Conservation (phyloP, 208 protist genomes). For the Crithidia bombi region DNA sequence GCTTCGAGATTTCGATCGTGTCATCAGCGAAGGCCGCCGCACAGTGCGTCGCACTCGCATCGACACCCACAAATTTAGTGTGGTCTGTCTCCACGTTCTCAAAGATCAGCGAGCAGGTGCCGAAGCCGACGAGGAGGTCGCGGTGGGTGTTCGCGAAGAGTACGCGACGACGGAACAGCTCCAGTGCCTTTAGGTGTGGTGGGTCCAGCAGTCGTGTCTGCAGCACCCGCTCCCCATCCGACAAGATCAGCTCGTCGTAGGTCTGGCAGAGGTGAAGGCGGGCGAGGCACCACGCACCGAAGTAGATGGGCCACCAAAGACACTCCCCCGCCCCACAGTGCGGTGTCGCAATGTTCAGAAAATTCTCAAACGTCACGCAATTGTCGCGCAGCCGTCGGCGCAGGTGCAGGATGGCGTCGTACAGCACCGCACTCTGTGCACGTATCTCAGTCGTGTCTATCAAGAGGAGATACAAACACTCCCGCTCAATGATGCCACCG, state of each 20-base stretch:
- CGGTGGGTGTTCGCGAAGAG: slow-evolving; percentile 76
- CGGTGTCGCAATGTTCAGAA: slow-evolving; percentile 66
- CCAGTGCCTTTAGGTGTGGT: slow-evolving; percentile 48
- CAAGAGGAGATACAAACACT: slow-evolving; percentile 66
- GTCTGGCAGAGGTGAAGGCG: slow-evolving; percentile 44
- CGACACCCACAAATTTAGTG: slow-evolving; percentile 39
- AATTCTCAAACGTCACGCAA: slow-evolving; percentile 57
- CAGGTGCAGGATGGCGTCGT: slow-evolving; percentile 26
- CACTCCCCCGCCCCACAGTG: slow-evolving; percentile 69
- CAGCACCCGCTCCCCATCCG: slow-evolving; percentile 43
- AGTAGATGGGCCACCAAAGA: slow-evolving; percentile 53
- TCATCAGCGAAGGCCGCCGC: slow-evolving; percentile 55
- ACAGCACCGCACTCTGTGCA: slow-evolving; percentile 23
- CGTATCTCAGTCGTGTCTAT: slow-evolving; percentile 29
- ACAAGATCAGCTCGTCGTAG: slow-evolving; percentile 57
- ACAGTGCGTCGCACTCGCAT: slow-evolving; percentile 28
- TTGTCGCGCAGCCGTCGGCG: slow-evolving; percentile 34
- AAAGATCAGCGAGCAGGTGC: slow-evolving; percentile 65
- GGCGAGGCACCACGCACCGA: slow-evolving; percentile 49
- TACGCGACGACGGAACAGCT: slow-evolving; percentile 57
- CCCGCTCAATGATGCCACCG: slow-evolving; percentile 67
- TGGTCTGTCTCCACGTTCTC: slow-evolving; percentile 44
- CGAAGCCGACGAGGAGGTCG: slow-evolving; percentile 76
- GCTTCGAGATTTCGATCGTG: slow-evolving; percentile 38
- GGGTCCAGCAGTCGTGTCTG: slow-evolving; percentile 48